These are phyloP conservation scores for Rhizopogon vesiculosus DNA, from an alignment of 768 basidiomycete genomes.

Conservation along the genomic window DNA sequence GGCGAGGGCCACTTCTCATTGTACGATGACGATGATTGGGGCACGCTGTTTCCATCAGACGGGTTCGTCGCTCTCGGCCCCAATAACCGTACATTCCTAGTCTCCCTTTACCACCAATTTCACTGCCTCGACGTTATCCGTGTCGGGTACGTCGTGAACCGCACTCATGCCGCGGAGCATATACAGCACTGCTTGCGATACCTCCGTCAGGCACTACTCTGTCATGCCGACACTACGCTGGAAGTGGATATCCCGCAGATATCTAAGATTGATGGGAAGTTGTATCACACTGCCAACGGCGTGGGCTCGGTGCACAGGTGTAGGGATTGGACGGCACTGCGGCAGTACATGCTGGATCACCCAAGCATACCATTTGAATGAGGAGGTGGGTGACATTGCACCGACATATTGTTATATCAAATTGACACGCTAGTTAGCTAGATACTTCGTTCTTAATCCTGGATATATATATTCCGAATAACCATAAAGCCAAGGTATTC, in stretches of 20 bases:
- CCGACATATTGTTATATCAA: background rate
- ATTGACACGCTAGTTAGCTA: background rate
- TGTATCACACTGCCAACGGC: conserved; percentile 24
- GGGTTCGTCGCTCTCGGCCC: conserved; percentile 32
- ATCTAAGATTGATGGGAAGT: conserved; percentile 12
- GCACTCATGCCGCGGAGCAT: conserved; percentile 22
- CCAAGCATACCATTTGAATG: conserved; percentile 20
- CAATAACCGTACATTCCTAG: conserved; percentile 26
- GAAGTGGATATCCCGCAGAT: conserved; percentile 28
- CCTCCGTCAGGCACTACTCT: conserved; percentile 33
- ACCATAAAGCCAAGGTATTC: background rate
- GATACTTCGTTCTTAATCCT: background rate
- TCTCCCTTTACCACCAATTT: conserved; percentile 43
- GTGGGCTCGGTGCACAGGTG: conserved; percentile 28
- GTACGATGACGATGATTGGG: conserved; percentile 32
- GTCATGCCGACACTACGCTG: conserved; percentile 34
- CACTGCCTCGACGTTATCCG: conserved; percentile 41
- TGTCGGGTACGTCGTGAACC: conserved; percentile 19
- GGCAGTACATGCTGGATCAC: conserved; percentile 22
- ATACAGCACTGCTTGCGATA: conserved; percentile 35
- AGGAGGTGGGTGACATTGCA: background rate
- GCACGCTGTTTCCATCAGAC: conserved; percentile 26
- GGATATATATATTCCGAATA: background rate
- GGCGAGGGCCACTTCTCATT: conserved; percentile 25
- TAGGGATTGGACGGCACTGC: conserved; percentile 29